phyloP scores from a whole-genome alignment of 2,329 filamentous ascomycete genomes.

The Dichotomopilus funicola region DNA sequence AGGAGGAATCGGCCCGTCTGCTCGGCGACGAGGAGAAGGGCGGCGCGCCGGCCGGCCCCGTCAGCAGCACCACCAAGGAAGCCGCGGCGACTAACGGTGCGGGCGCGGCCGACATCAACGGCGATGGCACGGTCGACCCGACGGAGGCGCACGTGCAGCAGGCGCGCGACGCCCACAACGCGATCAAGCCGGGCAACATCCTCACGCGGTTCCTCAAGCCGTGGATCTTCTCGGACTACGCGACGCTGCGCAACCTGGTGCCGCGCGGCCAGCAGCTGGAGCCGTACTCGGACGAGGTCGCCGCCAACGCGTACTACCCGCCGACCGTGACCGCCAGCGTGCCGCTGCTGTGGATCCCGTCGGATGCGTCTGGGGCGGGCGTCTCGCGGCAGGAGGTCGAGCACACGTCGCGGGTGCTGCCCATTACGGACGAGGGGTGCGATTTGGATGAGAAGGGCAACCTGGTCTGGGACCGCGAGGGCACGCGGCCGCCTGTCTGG shows the following conservation, averaged over 20 bases:
- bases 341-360: slow-evolving; percentile 79
- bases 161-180: slow-evolving; percentile 31
- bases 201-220: slow-evolving; percentile 68
- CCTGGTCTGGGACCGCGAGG: slow-evolving; percentile 31
- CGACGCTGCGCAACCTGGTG: slow-evolving; percentile 61
- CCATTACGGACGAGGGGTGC: slow-evolving; percentile 75
- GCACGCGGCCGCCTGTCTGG: slow-evolving; percentile 31
- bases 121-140: slow-evolving; percentile 19
- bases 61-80: slow-evolving; percentile 5
- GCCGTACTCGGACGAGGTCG: slow-evolving; percentile 54
- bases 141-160: slow-evolving; percentile 16
- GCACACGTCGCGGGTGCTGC: slow-evolving; percentile 64
- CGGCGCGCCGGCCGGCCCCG: slow-evolving; percentile 8
- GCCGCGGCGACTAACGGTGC: slow-evolving; percentile 6
- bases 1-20: slow-evolving; percentile 34
- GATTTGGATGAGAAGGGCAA: slow-evolving; percentile 58
- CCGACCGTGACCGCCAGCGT: slow-evolving; percentile 57
- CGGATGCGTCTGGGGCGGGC: slow-evolving; percentile 55
- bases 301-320: slow-evolving; percentile 66
- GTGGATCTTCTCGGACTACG: slow-evolving; percentile 68
- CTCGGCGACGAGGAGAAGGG: slow-evolving; percentile 20
- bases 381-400: slow-evolving; percentile 71
- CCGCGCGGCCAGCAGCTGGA: slow-evolving; percentile 48
- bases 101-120: slow-evolving; percentile 13
- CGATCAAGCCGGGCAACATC: slow-evolving; percentile 45